Conservation (phyloP, 805 yeast species). For the Kluyveromyces aestuarii region DNA sequence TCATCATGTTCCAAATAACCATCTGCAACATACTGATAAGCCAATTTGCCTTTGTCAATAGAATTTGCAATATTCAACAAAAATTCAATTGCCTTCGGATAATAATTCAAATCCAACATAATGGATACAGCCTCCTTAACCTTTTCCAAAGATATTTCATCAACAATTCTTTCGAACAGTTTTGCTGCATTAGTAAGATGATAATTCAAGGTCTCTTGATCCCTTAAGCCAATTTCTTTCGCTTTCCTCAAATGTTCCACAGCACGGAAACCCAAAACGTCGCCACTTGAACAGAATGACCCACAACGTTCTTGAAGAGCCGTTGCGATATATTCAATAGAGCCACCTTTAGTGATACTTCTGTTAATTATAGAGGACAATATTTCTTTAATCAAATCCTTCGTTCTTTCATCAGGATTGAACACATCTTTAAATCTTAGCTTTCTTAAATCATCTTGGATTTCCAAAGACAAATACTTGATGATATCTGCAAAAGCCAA, state of each 20-base stretch:
- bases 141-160: conserved; percentile 66
- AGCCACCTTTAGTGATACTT: conserved; percentile 83
- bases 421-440: conserved; percentile 70
- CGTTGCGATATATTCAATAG: conserved; percentile 82
- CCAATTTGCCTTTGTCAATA: conserved; percentile 51
- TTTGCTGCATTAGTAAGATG: conserved; percentile 64
- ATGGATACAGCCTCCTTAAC: conserved; percentile 72
- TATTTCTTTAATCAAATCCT: conserved; percentile 68
- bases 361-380: conserved; percentile 83
- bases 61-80: conserved; percentile 67
- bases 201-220: conserved; percentile 60
- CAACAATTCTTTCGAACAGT: conserved; percentile 71
- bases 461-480: conserved; percentile 55
- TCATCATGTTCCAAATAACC: conserved; percentile 42
- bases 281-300: conserved; percentile 87
- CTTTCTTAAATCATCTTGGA: conserved; percentile 57
- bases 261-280: conserved; percentile 88
- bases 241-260: conserved; percentile 87
- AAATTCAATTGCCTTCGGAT: conserved; percentile 79
- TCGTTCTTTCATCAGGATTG: conserved; percentile 49
- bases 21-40: conserved; percentile 47
- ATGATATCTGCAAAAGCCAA: conserved; percentile 55
- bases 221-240: conserved; percentile 60
- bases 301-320: conserved; percentile 90
- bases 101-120: conserved; percentile 69